phyloP scores from a whole-genome alignment of 2,329 filamentous ascomycete species.

The Penicillium verrucosum region DNA sequence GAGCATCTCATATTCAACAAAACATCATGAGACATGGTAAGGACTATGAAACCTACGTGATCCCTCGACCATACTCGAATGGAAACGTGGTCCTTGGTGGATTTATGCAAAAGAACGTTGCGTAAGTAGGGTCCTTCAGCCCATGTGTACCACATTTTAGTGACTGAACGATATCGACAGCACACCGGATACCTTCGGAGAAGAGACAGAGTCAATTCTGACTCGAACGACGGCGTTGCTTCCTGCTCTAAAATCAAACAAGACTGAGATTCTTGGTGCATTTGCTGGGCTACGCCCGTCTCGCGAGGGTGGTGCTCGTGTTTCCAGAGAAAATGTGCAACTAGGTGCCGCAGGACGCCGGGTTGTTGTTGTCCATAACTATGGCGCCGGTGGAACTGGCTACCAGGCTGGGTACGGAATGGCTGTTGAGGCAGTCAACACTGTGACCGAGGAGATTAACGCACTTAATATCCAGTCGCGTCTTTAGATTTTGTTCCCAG shows the following conservation, averaged over 20 bases:
- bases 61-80: conserved; percentile 38
- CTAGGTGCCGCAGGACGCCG: background rate
- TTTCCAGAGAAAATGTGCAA: conserved; percentile 10
- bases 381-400: conserved; percentile 48
- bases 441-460: background rate
- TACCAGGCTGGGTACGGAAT: conserved; percentile 40
- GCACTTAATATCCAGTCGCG: background rate
- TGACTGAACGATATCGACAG: conserved; percentile 24
- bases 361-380: conserved; percentile 20
- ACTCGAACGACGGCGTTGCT: conserved; percentile 34
- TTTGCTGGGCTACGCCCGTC: conserved; percentile 20
- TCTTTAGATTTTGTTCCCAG: background rate
- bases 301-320: conserved; percentile 16
- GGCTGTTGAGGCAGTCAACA: conserved; percentile 14
- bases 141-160: background rate
- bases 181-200: conserved; percentile 31
- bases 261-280: conserved; percentile 37
- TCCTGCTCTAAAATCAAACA: conserved; percentile 24
- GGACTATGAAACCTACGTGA: conserved; percentile 44
- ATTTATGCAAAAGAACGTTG: conserved; percentile 27
- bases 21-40: conserved; percentile 43
- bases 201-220: conserved; percentile 42
- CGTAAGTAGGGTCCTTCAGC: conserved; percentile 10
- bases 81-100: conserved; percentile 41
- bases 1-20: conserved; percentile 32